phyloP scores from a whole-genome alignment of 2,329 filamentous ascomycete species.

The Fusarium zealandicum region DNA sequence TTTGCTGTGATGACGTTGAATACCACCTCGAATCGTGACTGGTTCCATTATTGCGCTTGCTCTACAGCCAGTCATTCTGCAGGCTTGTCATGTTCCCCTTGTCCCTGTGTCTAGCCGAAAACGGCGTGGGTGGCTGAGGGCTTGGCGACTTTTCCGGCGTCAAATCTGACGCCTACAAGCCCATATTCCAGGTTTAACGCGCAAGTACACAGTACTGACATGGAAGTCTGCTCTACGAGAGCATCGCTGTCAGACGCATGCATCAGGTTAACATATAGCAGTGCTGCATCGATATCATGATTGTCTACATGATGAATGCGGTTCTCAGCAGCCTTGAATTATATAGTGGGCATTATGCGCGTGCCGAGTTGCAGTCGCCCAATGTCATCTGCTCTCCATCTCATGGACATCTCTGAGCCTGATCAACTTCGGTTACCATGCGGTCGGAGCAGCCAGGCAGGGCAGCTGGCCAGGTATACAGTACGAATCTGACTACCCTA shows the following conservation, averaged over 20 bases:
- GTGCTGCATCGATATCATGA: too few species aligned
- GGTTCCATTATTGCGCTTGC: conserved; percentile 19
- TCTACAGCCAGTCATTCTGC: conserved; percentile 7
- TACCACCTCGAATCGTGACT: conserved; percentile 12
- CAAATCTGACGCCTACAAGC: not conserved
- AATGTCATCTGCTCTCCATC: too few species aligned
- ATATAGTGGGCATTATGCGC: too few species aligned
- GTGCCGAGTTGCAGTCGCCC: too few species aligned
- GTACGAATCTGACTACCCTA: conserved; percentile 20
- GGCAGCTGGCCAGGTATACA: not conserved
- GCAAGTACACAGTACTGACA: not conserved
- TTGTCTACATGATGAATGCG: too few species aligned
- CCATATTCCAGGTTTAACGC: not conserved
- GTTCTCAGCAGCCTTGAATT: too few species aligned
- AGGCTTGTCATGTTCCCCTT: conserved; percentile 7
- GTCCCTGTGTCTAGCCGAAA: conserved; percentile 14
- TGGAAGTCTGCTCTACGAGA: not conserved
- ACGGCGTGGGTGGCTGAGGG: conserved; percentile 8
- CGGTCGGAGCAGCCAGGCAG: too few species aligned
- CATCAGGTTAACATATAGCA: not conserved
- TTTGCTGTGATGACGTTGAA: conserved; percentile 19
- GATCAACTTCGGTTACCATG: too few species aligned
- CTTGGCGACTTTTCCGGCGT: not conserved
- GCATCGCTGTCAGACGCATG: not conserved
- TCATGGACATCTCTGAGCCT: too few species aligned